Evolutionary conservation across 306 rosid genomes (phyloP).

Genomic region (Acmispon strigosus): DNA sequence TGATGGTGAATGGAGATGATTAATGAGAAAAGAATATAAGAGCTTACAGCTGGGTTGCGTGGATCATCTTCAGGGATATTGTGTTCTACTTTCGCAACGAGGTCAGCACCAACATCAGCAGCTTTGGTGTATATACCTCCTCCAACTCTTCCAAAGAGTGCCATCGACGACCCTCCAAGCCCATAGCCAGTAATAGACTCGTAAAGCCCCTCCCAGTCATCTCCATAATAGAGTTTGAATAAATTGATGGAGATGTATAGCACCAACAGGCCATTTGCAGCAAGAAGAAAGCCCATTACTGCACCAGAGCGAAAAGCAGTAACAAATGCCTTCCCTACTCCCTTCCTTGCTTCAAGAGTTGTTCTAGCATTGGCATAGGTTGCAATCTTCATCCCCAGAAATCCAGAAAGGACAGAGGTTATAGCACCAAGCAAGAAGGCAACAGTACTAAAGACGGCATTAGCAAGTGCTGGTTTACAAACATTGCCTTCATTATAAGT

Average conservation of each 20-base stretch:
- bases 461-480: conserved; percentile 73
- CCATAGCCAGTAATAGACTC: conserved; percentile 74
- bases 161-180: conserved; percentile 78
- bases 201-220: conserved; percentile 73
- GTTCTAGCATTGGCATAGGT: conserved; percentile 73
- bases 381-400: conserved; percentile 70
- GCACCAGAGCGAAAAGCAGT: conserved; percentile 58
- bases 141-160: conserved; percentile 72
- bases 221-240: conserved; percentile 64
- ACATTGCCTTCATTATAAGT: conserved; percentile 46
- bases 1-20: background rate
- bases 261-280: conserved; percentile 64
- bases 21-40: background rate
- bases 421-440: conserved; percentile 64
- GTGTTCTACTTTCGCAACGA: conserved; percentile 57
- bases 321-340: conserved; percentile 54
- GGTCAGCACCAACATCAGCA: conserved; percentile 84
- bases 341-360: conserved; percentile 55
- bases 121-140: conserved; percentile 80
- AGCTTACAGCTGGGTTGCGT: conserved; percentile 58
- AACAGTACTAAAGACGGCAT: conserved; percentile 46
- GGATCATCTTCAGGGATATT: conserved; percentile 79
- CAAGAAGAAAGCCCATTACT: conserved; percentile 70
- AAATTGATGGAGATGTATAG: conserved; percentile 43
- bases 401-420: conserved; percentile 58